Evolutionary conservation across 345 rosid species (phyloP).

Genomic region (Gossypium herbaceum): DNA sequence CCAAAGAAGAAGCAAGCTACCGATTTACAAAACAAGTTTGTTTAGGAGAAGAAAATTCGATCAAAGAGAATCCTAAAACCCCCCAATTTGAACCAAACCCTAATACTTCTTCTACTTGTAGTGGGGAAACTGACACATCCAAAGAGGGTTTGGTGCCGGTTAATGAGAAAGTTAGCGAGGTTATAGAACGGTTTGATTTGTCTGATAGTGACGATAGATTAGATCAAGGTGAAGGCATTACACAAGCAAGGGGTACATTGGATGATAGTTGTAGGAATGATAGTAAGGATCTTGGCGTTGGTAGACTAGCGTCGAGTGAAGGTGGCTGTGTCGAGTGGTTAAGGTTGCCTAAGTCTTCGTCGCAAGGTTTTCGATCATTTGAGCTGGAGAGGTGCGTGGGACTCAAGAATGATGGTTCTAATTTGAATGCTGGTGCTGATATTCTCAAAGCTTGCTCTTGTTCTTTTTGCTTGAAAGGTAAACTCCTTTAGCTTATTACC

Average conservation of each 20-base stretch:
- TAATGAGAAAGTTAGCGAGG: conserved; percentile 28
- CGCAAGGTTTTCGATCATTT: conserved; percentile 39
- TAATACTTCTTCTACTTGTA: conserved; percentile 17
- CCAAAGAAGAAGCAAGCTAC: conserved; percentile 32
- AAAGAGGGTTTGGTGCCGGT: conserved; percentile 14
- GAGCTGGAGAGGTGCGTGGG: conserved; percentile 47
- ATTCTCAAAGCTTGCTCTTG: conserved; percentile 65
- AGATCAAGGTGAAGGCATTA: conserved; percentile 17
- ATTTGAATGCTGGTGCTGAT: conserved; percentile 33
- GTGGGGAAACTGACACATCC: background rate
- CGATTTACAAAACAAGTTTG: conserved; percentile 34
- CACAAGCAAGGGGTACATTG: conserved; percentile 26
- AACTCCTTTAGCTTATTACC: background rate
- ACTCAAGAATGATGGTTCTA: conserved; percentile 33
- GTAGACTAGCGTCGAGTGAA: conserved; percentile 23
- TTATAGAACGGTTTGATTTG: conserved; percentile 26
- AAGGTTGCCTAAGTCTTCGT: conserved; percentile 28
- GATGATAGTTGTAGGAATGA: conserved; percentile 37
- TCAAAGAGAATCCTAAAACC: conserved; percentile 30
- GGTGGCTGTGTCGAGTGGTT: conserved; percentile 36
- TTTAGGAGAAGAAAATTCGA: conserved; percentile 44
- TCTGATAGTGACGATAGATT: conserved; percentile 21
- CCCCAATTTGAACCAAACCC: conserved; percentile 15
- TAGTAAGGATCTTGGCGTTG: conserved; percentile 27
- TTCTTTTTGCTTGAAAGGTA: conserved; percentile 84